A percentile compares a stretch with the other conserved stretches of the same genome.
phyloP scores from a whole-genome alignment of 345 rosid genomes.

The Populus davidiana region DNA sequence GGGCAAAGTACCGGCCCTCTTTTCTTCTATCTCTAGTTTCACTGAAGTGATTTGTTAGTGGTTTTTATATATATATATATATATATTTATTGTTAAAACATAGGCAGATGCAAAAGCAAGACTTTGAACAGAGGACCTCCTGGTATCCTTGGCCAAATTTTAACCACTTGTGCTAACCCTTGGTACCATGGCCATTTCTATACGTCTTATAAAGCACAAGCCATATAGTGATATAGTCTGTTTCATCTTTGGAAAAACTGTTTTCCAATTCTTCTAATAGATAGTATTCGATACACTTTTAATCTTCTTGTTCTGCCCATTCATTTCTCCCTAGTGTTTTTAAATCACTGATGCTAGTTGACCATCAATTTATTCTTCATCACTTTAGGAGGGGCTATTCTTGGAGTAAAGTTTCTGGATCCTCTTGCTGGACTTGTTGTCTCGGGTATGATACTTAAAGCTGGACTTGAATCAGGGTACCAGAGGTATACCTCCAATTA shows the following conservation, averaged over 20 bases:
- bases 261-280: background rate
- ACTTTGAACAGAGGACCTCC: too few species aligned
- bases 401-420: slow-evolving; percentile 80
- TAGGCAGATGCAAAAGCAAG: too few species aligned
- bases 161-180: too few species aligned
- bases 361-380: slow-evolving; percentile 12
- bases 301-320: background rate
- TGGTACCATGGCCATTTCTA: too few species aligned
- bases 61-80: too few species aligned
- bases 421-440: slow-evolving; percentile 93
- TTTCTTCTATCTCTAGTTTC: too few species aligned
- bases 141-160: too few species aligned
- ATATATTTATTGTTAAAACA: too few species aligned
- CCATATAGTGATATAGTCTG: background rate
- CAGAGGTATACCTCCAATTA: slow-evolving; percentile 54
- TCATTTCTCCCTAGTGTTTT: background rate
- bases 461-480: slow-evolving; percentile 75
- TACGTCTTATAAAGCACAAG: background rate
- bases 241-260: background rate
- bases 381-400: slow-evolving; percentile 79
- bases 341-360: slow-evolving; percentile 1
- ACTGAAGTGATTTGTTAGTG: too few species aligned
- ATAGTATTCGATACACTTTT: background rate
- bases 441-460: slow-evolving; percentile 80
- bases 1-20: too few species aligned